Percentiles rank a stretch among this genome's conserved stretches.
Evolutionary conservation across 805 yeast genomes (phyloP).

Genomic region (Scheffersomyces spartinae): DNA sequence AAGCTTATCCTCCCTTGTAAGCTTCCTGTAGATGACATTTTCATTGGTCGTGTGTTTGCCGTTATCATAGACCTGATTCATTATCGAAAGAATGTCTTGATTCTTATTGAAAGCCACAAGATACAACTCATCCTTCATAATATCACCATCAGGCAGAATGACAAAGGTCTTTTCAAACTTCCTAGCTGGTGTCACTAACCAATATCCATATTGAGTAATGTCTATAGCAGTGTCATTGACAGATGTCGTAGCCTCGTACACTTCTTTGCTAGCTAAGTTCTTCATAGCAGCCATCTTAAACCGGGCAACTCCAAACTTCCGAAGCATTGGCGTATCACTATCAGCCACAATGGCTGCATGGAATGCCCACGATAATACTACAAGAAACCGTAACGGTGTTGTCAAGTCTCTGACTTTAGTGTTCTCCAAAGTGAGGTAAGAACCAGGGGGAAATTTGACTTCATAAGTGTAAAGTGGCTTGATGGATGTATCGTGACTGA

Average conservation of each 20-base stretch:
- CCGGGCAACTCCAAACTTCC: slow-evolving; percentile 52
- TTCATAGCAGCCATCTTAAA: slow-evolving; percentile 58
- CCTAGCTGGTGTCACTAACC: slow-evolving; percentile 43
- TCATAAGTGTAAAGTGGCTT: slow-evolving; percentile 13
- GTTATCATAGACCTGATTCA: slow-evolving; percentile 43
- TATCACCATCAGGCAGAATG: slow-evolving; percentile 50
- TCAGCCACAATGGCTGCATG: slow-evolving; percentile 81
- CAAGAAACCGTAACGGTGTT: slow-evolving; percentile 29
- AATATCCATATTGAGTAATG: slow-evolving; percentile 21
- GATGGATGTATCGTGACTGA: slow-evolving; percentile 10
- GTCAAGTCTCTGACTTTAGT: slow-evolving; percentile 6
- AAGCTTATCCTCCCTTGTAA: slow-evolving; percentile 9
- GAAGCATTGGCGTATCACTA: slow-evolving; percentile 57
- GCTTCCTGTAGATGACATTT: slow-evolving; percentile 33
- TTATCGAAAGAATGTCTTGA: slow-evolving; percentile 37
- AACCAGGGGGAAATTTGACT: slow-evolving; percentile 18
- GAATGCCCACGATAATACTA: slow-evolving; percentile 75
- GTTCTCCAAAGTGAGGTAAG: slow-evolving; percentile 11
- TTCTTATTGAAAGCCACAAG: slow-evolving; percentile 33
- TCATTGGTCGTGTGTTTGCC: slow-evolving; percentile 43
- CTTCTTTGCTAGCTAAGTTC: slow-evolving; percentile 39
- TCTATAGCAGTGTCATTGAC: slow-evolving; percentile 7
- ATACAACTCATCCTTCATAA: slow-evolving; percentile 31
- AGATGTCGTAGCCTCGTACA: slow-evolving; percentile 32
- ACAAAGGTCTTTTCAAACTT: slow-evolving; percentile 48